Percentiles rank a stretch among this genome's conserved stretches.
Conservation (phyloP, 2,329 filamentous ascomycete species). For the Diplodia corticola region DNA sequence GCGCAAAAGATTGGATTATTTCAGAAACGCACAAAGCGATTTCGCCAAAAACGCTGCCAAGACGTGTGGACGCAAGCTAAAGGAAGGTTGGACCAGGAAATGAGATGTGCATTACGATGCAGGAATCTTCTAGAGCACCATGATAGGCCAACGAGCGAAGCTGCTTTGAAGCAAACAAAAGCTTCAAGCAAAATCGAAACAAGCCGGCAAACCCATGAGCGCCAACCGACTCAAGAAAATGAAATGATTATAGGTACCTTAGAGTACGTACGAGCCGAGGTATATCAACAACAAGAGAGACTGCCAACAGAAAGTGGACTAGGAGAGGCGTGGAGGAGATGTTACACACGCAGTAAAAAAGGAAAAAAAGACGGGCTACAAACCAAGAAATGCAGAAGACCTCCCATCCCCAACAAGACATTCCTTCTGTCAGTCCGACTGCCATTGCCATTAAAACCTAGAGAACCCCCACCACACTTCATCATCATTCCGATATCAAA, state of each 20-base stretch:
- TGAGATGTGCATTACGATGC: not conserved
- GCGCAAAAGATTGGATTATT: not conserved
- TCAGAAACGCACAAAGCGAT: not conserved
- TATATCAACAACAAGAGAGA: conserved; percentile 14
- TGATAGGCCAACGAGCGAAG: not conserved
- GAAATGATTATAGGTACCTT: conserved; percentile 8
- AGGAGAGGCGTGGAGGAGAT: conserved; percentile 2
- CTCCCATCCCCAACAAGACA: conserved; percentile 8
- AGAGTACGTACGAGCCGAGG: conserved; percentile 16
- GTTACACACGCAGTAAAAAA: conserved; percentile 4
- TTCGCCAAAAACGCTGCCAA: not conserved
- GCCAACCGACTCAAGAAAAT: not conserved
- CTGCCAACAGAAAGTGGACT: not conserved
- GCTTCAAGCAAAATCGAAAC: not conserved
- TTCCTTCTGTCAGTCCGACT: not conserved
- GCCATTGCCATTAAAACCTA: conserved; percentile 8
- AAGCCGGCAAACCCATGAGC: not conserved
- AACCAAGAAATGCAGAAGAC: conserved; percentile 20
- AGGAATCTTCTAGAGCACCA: not conserved
- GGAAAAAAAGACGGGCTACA: conserved; percentile 7
- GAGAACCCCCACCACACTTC: not conserved
- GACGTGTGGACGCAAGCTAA: not conserved
- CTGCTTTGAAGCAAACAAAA: not conserved
- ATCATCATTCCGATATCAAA: not conserved
- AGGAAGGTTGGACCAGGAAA: not conserved